phyloP scores from a whole-genome alignment of 352 stramenopile species.

The Pythium aristosporum region DNA sequence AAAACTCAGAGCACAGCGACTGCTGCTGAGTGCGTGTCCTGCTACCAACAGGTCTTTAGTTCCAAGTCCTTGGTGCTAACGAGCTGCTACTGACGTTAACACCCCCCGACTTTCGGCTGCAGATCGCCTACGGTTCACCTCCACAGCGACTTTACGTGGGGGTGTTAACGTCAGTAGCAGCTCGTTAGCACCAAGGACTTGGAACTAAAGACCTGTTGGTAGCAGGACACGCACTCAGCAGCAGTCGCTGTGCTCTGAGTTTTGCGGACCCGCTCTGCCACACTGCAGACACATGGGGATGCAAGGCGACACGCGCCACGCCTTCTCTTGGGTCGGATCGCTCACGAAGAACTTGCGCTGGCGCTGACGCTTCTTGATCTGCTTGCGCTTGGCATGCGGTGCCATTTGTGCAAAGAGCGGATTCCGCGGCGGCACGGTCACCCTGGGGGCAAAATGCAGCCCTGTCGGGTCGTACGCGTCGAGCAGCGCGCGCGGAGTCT shows the following conservation, averaged over 20 bases:
- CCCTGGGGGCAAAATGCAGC: constrained; percentile 54
- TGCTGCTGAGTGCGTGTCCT: neutral
- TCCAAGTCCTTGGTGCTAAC: neutral
- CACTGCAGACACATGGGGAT: constrained; percentile 36
- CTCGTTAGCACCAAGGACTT: neutral
- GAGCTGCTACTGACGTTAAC: neutral
- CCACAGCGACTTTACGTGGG: constrained; percentile 1
- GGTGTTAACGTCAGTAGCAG: neutral
- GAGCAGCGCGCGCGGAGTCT: constrained; percentile 62
- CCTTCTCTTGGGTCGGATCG: constrained; percentile 43
- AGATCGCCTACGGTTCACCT: constrained; percentile 2
- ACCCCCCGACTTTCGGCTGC: neutral
- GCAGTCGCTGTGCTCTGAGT: constrained; percentile 1
- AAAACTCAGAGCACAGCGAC: constrained; percentile 1
- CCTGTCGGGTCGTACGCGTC: constrained; percentile 53
- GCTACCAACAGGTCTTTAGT: neutral
- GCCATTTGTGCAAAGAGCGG: constrained; percentile 68
- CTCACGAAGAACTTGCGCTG: constrained; percentile 71
- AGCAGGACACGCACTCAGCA: neutral
- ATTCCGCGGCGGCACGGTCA: constrained; percentile 60
- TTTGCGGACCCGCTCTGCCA: neutral
- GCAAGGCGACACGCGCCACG: constrained; percentile 34
- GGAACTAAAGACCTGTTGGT: neutral
- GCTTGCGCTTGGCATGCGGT: constrained; percentile 46
- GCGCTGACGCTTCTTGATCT: constrained; percentile 54